Evolutionary conservation across 768 basidiomycete genomes (phyloP), one percentile per base, ranked within the genome.

Genomic region (Cantharellus anzutake): DNA sequence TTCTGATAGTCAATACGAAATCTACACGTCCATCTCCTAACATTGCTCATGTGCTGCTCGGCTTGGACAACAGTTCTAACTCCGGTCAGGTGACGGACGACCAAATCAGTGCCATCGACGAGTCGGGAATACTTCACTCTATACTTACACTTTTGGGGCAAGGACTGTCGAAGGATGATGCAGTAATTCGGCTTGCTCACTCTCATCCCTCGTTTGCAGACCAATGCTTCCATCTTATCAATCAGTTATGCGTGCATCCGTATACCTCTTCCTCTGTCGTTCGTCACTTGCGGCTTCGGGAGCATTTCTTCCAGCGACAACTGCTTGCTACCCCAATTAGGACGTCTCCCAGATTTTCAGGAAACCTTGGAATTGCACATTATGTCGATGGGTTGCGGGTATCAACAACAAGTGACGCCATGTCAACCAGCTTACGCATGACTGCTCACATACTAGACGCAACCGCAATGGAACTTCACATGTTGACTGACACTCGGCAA

Each of bases 241-340:
- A 86, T 67, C 86, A 94, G 61, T 78, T 98, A 0, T 94, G 88
- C 71, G 76, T 82, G n/a, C 89, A 97, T 66, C 78, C 84, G 4
- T 76, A 79, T 44, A 94, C 92, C 0, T 86, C 86, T 0, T 81
- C 83, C 41, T 80, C 82, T 59, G 82, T 81, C 3, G 83, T 86
- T 71, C 80, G 89, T 0, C 96, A 94, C 67, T 76, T 96, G 41
- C 82, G 87, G 41, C 88, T 86, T 2, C 76, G 83, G 4, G 86
- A 94, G 68, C 83, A 92, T 66, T 97, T 92, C 72, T 91, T 92
- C 66, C 80, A 80, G 2, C 78, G 86, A 2, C 92, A 96, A 66
- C 76, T 94, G n/a, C 77, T 81, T 3, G 79, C 75, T 5, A 75
- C 93, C 38, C 86, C 91, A 1, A 56, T 42, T 5, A 51, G 60